Percentiles rank a stretch among this genome's conserved stretches.
These are phyloP conservation scores for Eutrema heterophyllum DNA, from an alignment of 345 rosid species.

Conservation along the genomic window DNA sequence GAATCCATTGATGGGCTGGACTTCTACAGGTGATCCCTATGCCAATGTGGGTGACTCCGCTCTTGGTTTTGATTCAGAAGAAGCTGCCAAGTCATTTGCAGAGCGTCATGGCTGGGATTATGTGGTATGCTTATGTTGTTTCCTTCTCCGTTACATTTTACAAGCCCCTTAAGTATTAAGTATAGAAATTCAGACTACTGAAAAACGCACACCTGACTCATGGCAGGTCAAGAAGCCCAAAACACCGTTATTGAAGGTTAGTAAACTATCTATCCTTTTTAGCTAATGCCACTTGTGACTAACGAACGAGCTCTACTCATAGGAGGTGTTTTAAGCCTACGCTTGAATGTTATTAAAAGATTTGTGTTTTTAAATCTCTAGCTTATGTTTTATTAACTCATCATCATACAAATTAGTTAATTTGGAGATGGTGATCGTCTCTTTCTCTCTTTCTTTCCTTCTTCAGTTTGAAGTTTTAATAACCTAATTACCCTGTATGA, in stretches of 20 bases:
- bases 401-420: too few species aligned
- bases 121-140: constrained; percentile 48
- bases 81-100: constrained; percentile 80
- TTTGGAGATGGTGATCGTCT: neutral
- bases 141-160: neutral
- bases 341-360: too few species aligned
- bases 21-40: constrained; percentile 99
- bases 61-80: constrained; percentile 69
- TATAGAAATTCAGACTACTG: neutral
- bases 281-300: neutral
- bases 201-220: neutral
- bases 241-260: constrained; percentile 34
- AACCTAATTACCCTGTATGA: neutral
- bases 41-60: constrained; percentile 94
- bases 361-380: too few species aligned
- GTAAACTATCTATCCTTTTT: neutral
- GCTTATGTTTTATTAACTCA: too few species aligned
- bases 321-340: neutral
- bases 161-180: too few species aligned
- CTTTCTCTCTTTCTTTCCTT: neutral
- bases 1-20: constrained; percentile 99
- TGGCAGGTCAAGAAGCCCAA: constrained; percentile 77
- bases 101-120: constrained; percentile 92
- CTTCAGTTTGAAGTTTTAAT: neutral
- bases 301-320: neutral